Evolutionary conservation across 2,329 filamentous ascomycete genomes (phyloP), one percentile per base, ranked within the genome.

Genomic region (Verticillium alfalfae): DNA sequence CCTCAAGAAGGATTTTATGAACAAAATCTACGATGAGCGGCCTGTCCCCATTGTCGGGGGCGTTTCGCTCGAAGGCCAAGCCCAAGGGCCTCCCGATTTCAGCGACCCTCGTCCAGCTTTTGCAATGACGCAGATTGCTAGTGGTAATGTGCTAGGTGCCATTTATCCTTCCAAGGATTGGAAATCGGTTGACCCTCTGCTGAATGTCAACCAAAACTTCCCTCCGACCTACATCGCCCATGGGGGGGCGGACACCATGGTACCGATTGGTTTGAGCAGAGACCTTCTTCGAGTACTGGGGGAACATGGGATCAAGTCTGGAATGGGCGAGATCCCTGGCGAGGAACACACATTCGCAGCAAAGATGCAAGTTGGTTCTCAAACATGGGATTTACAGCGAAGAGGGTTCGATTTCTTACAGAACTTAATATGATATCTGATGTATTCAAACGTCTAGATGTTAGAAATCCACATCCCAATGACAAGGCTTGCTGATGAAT

Each of bases 341-440:
- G 77, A 79, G 62, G 75, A 71, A n/a, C 77, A 79, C 64, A 79
- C 76, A 2, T 79, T 79, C 69, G 75, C 74, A 0, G 73, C 71
- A 2, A 73, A 69, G 62, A 79, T 79, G 76, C 62, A 71, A 62
- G 74, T 76, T 60, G 76, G 75, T 1, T 72, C 71, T 1, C 60
- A 59, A 39, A 73, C 72, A 0, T 73, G 71, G 71, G 64, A 72
- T 52, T 62, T 76, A 39, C 76, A 78, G 67, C 67, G 72, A 34
- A 57, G 69, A 62, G 76, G 76, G 5, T 79, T 79, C 65, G 75
- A 79, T 57, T 79, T 78, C 61, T 62, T 79, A 54, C 75, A 78
- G 64, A 66, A 61, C 10, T 57, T 70, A 18, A 10, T 38, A 31
- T 57, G 34, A 22, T 9, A 34, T 57, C 10, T 7, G 13, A n/a